Conservation (phyloP, 1,139 yeast species). For the Blastobotrys aristatus region DNA sequence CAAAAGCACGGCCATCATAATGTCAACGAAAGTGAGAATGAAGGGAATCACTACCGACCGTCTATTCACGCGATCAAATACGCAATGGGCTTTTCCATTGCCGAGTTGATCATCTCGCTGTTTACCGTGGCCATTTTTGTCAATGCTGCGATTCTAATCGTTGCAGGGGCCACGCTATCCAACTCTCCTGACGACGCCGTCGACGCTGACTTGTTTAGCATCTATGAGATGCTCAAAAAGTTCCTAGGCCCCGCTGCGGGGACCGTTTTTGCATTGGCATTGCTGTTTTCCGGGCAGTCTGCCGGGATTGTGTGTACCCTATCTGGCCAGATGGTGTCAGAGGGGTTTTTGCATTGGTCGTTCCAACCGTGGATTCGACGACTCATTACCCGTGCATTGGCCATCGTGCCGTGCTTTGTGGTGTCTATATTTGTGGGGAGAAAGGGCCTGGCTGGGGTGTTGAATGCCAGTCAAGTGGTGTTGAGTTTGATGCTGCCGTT, state of each 20-base stretch:
- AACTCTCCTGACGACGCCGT: slow-evolving; percentile 68
- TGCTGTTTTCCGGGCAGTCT: slow-evolving; percentile 92
- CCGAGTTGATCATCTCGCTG: slow-evolving; percentile 68
- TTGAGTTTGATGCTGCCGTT: slow-evolving; percentile 79
- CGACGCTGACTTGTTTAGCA: slow-evolving; percentile 82
- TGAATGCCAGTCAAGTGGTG: slow-evolving; percentile 86
- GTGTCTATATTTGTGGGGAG: slow-evolving; percentile 78
- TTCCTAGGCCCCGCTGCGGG: slow-evolving; percentile 92
- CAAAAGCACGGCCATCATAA: slow-evolving; percentile 52
- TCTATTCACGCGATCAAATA: slow-evolving; percentile 66
- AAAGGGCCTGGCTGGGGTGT: slow-evolving; percentile 72
- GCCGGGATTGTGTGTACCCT: slow-evolving; percentile 98
- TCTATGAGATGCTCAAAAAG: slow-evolving; percentile 64
- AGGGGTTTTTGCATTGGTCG: slow-evolving; percentile 84
- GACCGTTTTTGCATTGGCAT: slow-evolving; percentile 82
- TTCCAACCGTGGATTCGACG: slow-evolving; percentile 84
- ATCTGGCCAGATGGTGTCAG: slow-evolving; percentile 95
- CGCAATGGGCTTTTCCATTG: slow-evolving; percentile 66
- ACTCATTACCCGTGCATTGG: slow-evolving; percentile 73
- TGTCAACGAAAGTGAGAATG: slow-evolving; percentile 31
- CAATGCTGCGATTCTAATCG: slow-evolving; percentile 76
- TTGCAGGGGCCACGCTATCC: slow-evolving; percentile 76
- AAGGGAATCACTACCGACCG: slow-evolving; percentile 49
- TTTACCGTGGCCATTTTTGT: slow-evolving; percentile 81
- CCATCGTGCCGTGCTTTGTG: slow-evolving; percentile 81